Evolutionary conservation across 768 basidiomycete genomes (phyloP), one percentile per base, ranked within the genome.

Genomic region (Galerina sulciceps): DNA sequence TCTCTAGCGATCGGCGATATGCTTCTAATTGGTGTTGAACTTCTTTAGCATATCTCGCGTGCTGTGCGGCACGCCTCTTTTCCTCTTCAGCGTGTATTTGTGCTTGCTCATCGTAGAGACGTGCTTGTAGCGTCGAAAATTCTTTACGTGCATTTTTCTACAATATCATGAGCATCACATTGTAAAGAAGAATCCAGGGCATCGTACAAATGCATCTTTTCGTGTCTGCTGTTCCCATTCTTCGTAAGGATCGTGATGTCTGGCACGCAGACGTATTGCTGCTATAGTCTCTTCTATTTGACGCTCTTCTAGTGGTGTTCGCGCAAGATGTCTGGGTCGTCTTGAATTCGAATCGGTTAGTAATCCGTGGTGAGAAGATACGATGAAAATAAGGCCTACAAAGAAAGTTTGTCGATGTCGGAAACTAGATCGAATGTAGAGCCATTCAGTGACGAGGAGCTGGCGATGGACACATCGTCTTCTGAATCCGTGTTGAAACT

Each of bases 211-310:
- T 22, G 83, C 79, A 65, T 84, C 81, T 67, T 76, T 77, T 45
- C 81, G 75, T 57, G 80, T 79, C 59, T 79, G 71, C 56, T 77
- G 76, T 69, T 84, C 79, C 83, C 84, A 85, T 65, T 84, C 81
- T 69, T 84, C 83, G 59, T 84, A 85, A 56, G 81, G 81, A 60
- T 85, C 83, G 60, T 79, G 73, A 75, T 84, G 78, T 50, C 79
- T 78, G 17, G 80, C 77, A 34, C 81, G 78, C 34, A 81, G 72
- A 31, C 83, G 77, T 63, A 85, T 84, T 20, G 83, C 76, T 13
- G 82, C 78, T 20, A 84, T 68, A 1, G 82, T 81, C 20, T 83
- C 84, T 37, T 83, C 80, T 38, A 81, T 71, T 20, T 78, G 65
- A 43, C 75, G 75, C 62, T 71, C 73, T 57, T 84, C 80, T 10